Evolutionary conservation across 2,329 filamentous ascomycete genomes (phyloP).

Genomic region (Fonsecaea monophora): DNA sequence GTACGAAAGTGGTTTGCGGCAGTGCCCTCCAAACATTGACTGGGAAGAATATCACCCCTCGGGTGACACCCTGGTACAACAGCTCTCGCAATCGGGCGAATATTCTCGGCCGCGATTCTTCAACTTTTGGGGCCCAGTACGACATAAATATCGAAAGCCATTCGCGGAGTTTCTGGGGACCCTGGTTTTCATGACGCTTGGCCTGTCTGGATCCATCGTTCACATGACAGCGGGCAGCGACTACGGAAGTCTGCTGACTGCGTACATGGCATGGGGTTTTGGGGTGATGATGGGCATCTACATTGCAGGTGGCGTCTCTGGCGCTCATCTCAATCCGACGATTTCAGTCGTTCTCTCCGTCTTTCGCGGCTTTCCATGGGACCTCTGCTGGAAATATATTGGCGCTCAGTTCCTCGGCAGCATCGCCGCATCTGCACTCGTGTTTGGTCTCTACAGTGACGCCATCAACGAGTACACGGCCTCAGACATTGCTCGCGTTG

Average conservation of each 20-base stretch:
- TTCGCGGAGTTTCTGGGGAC: slow-evolving; percentile 43
- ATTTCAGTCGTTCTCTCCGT: slow-evolving; percentile 49
- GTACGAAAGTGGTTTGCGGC: slow-evolving; percentile 12
- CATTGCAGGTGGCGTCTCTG: slow-evolving; percentile 54
- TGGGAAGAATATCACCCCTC: slow-evolving; percentile 28
- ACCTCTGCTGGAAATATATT: slow-evolving; percentile 42
- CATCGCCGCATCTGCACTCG: slow-evolving; percentile 45
- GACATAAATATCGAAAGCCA: slow-evolving; percentile 42
- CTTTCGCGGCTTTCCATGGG: slow-evolving; percentile 47
- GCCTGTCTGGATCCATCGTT: slow-evolving; percentile 42
- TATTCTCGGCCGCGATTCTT: slow-evolving; percentile 36
- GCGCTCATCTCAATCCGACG: slow-evolving; percentile 58
- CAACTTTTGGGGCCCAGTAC: slow-evolving; percentile 42
- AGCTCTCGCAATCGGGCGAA: slow-evolving; percentile 18
- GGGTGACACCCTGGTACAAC: neutral
- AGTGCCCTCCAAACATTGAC: slow-evolving; percentile 22
- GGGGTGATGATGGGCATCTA: slow-evolving; percentile 52
- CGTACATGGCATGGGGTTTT: slow-evolving; percentile 43
- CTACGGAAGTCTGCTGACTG: slow-evolving; percentile 40
- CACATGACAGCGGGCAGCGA: slow-evolving; percentile 38
- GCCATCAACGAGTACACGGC: slow-evolving; percentile 42
- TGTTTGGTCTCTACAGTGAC: slow-evolving; percentile 48
- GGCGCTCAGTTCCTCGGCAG: slow-evolving; percentile 47
- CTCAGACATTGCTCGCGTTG: slow-evolving; percentile 35
- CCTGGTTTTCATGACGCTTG: slow-evolving; percentile 43